A percentile compares a stretch with the other conserved stretches of the same genome.
Evolutionary conservation across 2,329 filamentous ascomycete genomes (phyloP).

Genomic region (Stachybotrys elegans): DNA sequence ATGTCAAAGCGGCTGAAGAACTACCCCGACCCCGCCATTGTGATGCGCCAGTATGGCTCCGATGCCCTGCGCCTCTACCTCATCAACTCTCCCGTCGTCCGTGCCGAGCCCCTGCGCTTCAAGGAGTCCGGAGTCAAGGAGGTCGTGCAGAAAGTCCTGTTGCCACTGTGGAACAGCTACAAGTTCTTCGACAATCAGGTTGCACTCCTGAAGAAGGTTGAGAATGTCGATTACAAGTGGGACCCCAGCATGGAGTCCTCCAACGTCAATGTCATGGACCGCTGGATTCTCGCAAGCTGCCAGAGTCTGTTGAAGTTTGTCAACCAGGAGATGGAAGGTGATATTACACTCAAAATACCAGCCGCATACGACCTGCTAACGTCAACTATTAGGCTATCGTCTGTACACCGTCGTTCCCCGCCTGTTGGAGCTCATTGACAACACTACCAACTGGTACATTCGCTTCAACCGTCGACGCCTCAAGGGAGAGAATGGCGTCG

Average conservation of each 20-base stretch:
- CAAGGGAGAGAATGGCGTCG: conserved; percentile 81
- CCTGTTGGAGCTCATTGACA: conserved; percentile 78
- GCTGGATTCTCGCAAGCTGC: conserved; percentile 89
- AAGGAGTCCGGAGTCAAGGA: conserved; percentile 92
- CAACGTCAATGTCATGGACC: conserved; percentile 91
- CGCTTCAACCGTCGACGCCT: conserved; percentile 86
- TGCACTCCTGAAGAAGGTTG: conserved; percentile 78
- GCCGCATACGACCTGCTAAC: conserved; percentile 3
- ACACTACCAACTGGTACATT: conserved; percentile 99
- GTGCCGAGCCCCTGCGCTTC: conserved; percentile 85
- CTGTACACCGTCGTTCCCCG: conserved; percentile 89
- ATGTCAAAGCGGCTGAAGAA: conserved; percentile 98
- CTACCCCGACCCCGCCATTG: conserved; percentile 78
- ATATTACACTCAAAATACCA: too few relatives aligned
- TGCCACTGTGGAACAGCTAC: conserved; percentile 94
- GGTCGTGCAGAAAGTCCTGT: conserved; percentile 83
- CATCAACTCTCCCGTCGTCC: conserved; percentile 93
- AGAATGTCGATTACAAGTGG: conserved; percentile 71
- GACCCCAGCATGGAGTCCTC: conserved; percentile 68
- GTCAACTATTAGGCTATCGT: conserved; percentile 51
- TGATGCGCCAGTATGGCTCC: conserved; percentile 85
- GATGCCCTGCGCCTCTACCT: conserved; percentile 92
- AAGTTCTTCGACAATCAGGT: conserved; percentile 94
- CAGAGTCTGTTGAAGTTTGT: conserved; percentile 90
- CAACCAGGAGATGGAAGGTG: conserved; percentile 82